phyloP scores from a whole-genome alignment of 768 basidiomycete genomes.

The Pleurotus pulmonarius region DNA sequence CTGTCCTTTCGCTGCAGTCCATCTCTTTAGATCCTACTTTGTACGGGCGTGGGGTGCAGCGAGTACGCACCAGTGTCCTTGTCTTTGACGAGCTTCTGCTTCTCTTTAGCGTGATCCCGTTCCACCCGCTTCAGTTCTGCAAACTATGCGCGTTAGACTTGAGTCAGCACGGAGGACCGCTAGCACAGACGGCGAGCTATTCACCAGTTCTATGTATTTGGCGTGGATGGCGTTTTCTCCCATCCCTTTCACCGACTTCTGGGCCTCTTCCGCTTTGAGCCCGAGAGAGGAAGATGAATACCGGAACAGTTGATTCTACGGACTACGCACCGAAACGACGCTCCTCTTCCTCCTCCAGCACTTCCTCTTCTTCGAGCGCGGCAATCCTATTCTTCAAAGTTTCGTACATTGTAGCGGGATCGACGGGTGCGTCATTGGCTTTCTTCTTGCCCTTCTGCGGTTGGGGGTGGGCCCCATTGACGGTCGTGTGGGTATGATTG shows the following conservation, averaged over 20 bases:
- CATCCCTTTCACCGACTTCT: constrained; percentile 79
- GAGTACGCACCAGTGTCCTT: constrained; percentile 72
- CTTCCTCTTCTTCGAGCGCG: constrained; percentile 84
- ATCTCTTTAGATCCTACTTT: background rate
- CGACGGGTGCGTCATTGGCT: constrained; percentile 67
- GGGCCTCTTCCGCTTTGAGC: constrained; percentile 76
- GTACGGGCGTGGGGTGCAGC: constrained; percentile 5
- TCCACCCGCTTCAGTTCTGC: constrained; percentile 85
- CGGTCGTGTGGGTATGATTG: constrained; percentile 27
- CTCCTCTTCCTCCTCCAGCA: constrained; percentile 85
- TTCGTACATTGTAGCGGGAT: constrained; percentile 86
- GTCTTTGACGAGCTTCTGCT: constrained; percentile 87
- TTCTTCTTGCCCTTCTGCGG: constrained; percentile 60
- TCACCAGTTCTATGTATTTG: constrained; percentile 87
- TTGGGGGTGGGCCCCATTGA: constrained; percentile 38
- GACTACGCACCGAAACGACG: constrained; percentile 60
- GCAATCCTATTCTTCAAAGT: constrained; percentile 86
- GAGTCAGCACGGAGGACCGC: constrained; percentile 2
- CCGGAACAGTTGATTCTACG: constrained; percentile 7
- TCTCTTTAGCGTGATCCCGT: constrained; percentile 88
- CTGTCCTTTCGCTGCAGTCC: constrained; percentile 67
- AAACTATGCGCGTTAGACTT: constrained; percentile 47
- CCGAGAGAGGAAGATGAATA: constrained; percentile 16
- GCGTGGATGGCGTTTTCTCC: constrained; percentile 79
- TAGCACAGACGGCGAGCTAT: constrained; percentile 20